Conservation (phyloP, 768 basidiomycete genomes). For the Auriculariales sp. region DNA sequence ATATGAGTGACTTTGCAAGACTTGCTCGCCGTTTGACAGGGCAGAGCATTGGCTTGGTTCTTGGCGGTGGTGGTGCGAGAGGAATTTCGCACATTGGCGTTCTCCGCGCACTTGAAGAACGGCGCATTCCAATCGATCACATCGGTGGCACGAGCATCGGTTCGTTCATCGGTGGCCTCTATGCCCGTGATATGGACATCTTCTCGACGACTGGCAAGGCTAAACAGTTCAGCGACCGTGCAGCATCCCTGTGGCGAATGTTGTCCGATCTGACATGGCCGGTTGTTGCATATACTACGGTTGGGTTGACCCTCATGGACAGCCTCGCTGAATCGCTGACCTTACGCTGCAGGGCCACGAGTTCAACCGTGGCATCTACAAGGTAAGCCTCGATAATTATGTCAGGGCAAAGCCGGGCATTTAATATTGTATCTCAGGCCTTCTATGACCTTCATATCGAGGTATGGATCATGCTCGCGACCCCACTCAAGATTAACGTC, state of each 20-base stretch:
- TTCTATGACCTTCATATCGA: conserved; percentile 92
- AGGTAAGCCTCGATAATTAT: conserved; percentile 28
- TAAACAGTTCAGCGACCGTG: conserved; percentile 69
- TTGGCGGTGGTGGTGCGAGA: conserved; percentile 95
- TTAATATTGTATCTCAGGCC: conserved; percentile 30
- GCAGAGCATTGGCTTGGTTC: conserved; percentile 81
- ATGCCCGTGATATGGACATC: conserved; percentile 87
- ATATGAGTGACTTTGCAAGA: conserved; percentile 83
- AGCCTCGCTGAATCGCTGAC: no score
- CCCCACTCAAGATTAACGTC: no score
- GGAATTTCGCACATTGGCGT: conserved; percentile 80
- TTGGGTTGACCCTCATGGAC: conserved; percentile 14
- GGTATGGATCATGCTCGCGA: no score
- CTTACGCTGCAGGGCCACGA: conserved; percentile 56
- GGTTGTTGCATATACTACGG: conserved; percentile 84
- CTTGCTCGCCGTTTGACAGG: conserved; percentile 86
- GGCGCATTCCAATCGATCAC: conserved; percentile 85
- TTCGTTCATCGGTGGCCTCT: conserved; percentile 82
- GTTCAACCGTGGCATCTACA: conserved; percentile 90
- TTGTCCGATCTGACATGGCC: conserved; percentile 89
- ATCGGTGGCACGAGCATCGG: conserved; percentile 90
- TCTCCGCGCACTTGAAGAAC: conserved; percentile 82
- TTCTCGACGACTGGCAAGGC: conserved; percentile 72
- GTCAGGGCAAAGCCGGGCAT: background rate
- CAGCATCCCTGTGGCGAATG: conserved; percentile 59